Evolutionary conservation across 495 filamentous ascomycete species (phyloP), one percentile per base, ranked within the genome.

Genomic region (Aspergillus biplanus): DNA sequence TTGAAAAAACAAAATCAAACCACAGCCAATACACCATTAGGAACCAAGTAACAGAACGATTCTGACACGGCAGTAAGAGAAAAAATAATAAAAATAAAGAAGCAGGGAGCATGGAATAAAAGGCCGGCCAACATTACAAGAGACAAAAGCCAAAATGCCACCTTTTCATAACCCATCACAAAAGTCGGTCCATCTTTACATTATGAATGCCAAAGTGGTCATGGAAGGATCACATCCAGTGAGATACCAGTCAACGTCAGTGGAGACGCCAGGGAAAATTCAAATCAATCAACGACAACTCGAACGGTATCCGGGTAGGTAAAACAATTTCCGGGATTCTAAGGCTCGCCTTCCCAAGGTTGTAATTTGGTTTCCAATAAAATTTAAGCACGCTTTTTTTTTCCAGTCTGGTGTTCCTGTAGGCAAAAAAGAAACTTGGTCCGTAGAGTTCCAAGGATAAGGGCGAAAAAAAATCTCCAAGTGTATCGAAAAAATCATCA

Each of bases 11-110:
- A 65, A 65, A 61, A 58, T 47, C 65, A 61, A 65, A 56, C 54
- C 62, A 67, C 59, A 70, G 61, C 72, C 73, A 69, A 67, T 71
- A 74, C 74, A 79, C 72, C 75, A 66, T 35, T 39, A 59, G 48
- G 60, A 68, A 59, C 54, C 59, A 61, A 47, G 59, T 46, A 49
- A 44, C 39, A 55, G 59, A 63, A 65, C 33, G 64, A 63, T 34
- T 61, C 59, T 57, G 65, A 56, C 63, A 56, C 42, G 52, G 35
- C 59, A 39, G 58, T 44, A 66, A 32, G 42, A 62, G 52, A 58
- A 56, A 59, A 62, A 44, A 46, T 64, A 33, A 52, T 49, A 27
- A 63, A 61, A 59, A n/a, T n/a, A 16, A 33, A 62, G 13, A 15
- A 56, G 57, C 32, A 39, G 18, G 52, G 49, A 39, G 34, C 9